Evolutionary conservation across 2,329 filamentous ascomycete genomes (phyloP), one percentile per base, ranked within the genome.

Genomic region (Epichloe hybrida): DNA sequence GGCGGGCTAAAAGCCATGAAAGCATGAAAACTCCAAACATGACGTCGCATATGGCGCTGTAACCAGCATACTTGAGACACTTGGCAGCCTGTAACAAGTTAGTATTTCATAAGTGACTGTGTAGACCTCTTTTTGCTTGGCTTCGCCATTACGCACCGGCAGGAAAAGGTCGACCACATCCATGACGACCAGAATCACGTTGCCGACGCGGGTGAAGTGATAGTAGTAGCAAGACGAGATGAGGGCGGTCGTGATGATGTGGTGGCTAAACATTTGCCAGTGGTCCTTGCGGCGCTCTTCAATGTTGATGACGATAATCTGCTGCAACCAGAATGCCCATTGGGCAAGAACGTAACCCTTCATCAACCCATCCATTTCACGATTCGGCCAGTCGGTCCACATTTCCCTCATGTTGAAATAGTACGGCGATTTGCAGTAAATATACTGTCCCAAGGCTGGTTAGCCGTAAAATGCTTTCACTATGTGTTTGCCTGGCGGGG

Each of bases 251-350:
- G 93, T 98, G 64, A 97, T 82, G 62, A 97, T 79, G 70, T 98
- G 93, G 67, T 97, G 93, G n/a, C 81, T 83, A 58, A 97, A 81
- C 93, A 97, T 97, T 69, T 97, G 90, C 72, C 81, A 86, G 68
- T 96, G 85, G 61, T 98, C 93, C 70, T 97, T 97, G 61, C 93
- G 80, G 58, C 86, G 81, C 69, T 94, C 86, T 69, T 98, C 93
- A 53, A 97, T 89, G 68, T 97, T 85, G 66, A 97, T 86, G 50
- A 96, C 88, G 35, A 96, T 73, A 57, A 97, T 85, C 69, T 96
- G 90, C 70, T 97, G 91, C 44, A 96, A 67, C 86, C 89, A 96
- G 67, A 96, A 97, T 15, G 86, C 84, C 69, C 90, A 86, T 66
- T 97, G 91, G 17, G 84, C 83, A 23, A 98, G 76, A 61, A 95